Evolutionary conservation across 78 protist species (phyloP), one percentile per base, ranked within the genome.

Genomic region (Goniomonas avonlea): DNA sequence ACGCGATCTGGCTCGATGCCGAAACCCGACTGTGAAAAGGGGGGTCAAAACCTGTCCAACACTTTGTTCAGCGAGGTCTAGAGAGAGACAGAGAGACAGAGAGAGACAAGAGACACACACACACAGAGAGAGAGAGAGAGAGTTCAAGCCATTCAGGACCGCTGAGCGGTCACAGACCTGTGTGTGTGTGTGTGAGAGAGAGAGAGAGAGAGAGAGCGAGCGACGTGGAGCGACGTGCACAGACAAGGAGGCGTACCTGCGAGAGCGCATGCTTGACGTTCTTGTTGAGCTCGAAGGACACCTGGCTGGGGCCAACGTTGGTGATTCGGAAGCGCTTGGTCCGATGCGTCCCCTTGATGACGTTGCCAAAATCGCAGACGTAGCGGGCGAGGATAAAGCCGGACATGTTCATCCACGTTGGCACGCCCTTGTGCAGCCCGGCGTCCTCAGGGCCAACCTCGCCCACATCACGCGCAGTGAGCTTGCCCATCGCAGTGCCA

Each of bases 341-440:
- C 60, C 48, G 83, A 20, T 47, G 3, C 17, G 53, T 7, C 39
- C 86, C 85, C 13, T 11, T 1, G 76, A 83, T 15, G 29, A 86
- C 82, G 77, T 47, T 20, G 37, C 93, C 93, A 32, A 89, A 81
- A 75, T 89, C 90, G 39, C 71, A 55, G 34, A 80, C 63, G 83
- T 84, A 86, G 15, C 34, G 13, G 1, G 83, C 31, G 9, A 84
- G 23, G 41, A 23, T 4, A 3, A 65, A 79, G 47, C 37, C 53
- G 43, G 4, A 25, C 71, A 38, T 63, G 71, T 38, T 43, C 27
- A 63, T 5, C 9, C 9, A 45, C 53, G 53, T n/a, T n/a, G n/a
- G n/a, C n/a, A n/a, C n/a, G n/a, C n/a, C n/a, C n/a, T n/a, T n/a
- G n/a, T n/a, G n/a, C n/a, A n/a, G n/a, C n/a, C n/a, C n/a, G n/a